Evolutionary conservation across 2,329 filamentous ascomycete species (phyloP).

Genomic region (Aspergillus neoniger): DNA sequence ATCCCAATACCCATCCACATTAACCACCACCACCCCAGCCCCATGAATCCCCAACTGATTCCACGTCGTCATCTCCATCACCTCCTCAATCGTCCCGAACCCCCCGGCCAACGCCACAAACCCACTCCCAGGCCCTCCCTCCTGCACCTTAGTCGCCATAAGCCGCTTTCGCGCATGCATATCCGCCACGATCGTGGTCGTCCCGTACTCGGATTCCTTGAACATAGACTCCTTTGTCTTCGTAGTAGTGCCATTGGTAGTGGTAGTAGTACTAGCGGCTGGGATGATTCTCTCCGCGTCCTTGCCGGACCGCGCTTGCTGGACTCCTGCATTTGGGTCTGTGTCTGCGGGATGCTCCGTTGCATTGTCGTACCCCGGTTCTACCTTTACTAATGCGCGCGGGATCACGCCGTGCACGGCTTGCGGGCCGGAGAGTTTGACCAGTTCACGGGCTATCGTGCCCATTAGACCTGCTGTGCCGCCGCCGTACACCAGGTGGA

Average conservation of each 20-base stretch:
- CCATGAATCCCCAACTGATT: conserved; percentile 94
- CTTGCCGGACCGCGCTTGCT: conserved; percentile 61
- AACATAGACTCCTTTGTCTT: conserved; percentile 20
- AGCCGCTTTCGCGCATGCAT: conserved; percentile 96
- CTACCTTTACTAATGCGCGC: conserved; percentile 75
- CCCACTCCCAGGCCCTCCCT: conserved; percentile 77
- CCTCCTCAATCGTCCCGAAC: conserved; percentile 93
- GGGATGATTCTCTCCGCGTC: conserved; percentile 10
- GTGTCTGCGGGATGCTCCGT: conserved; percentile 28
- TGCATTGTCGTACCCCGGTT: conserved; percentile 46
- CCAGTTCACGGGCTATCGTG: conserved; percentile 82
- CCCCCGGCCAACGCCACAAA: conserved; percentile 89
- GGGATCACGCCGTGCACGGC: conserved; percentile 96
- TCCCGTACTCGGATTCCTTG: conserved; percentile 63
- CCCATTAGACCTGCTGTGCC: conserved; percentile 96
- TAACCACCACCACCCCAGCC: conserved; percentile 76
- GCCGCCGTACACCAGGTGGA: conserved; percentile 88
- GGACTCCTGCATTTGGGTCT: conserved; percentile 45
- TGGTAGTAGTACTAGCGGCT: conserved; percentile 1
- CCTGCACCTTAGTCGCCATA: conserved; percentile 87
- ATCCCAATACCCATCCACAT: conserved; percentile 90
- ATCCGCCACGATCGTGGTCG: conserved; percentile 84
- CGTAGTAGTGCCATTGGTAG: neutral
- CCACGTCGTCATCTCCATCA: conserved; percentile 92
- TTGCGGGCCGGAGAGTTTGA: conserved; percentile 75